Percentiles rank a stretch among this genome's conserved stretches.
phyloP scores from a whole-genome alignment of 1,284 basidiomycete species.

The Cystobasidium sp. region DNA sequence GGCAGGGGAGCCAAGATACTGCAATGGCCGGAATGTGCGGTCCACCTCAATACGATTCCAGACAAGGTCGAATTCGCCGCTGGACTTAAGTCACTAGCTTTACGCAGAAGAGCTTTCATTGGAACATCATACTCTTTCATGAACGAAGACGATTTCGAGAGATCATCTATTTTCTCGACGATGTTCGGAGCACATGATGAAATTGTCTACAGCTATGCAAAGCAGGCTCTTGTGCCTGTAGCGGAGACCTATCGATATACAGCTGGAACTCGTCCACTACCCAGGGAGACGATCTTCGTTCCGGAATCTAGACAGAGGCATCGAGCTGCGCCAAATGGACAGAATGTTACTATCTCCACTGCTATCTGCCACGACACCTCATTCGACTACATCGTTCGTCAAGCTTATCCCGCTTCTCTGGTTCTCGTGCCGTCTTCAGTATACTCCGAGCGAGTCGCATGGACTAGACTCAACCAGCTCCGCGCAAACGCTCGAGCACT shows the following conservation, averaged over 20 bases:
- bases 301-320: neutral
- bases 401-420: conserved; percentile 19
- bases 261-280: neutral
- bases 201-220: conserved; percentile 23
- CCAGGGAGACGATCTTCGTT: conserved; percentile 13
- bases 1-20: conserved; percentile 35
- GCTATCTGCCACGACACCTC: conserved; percentile 42
- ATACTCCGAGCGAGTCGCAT: conserved; percentile 27
- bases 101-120: conserved; percentile 17
- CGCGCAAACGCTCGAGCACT: conserved; percentile 10
- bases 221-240: conserved; percentile 38
- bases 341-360: conserved; percentile 18
- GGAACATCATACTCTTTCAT: conserved; percentile 22
- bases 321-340: conserved; percentile 1
- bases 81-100: neutral
- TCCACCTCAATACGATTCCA: neutral
- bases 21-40: conserved; percentile 25
- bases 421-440: conserved; percentile 38
- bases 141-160: neutral
- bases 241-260: conserved; percentile 28
- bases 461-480: conserved; percentile 27
- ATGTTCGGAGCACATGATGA: conserved; percentile 2
- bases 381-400: conserved; percentile 28
- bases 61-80: conserved; percentile 19
- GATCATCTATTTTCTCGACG: conserved; percentile 3